Conservation (phyloP, 2,329 filamentous ascomycete genomes). For the Ascochyta lentis region DNA sequence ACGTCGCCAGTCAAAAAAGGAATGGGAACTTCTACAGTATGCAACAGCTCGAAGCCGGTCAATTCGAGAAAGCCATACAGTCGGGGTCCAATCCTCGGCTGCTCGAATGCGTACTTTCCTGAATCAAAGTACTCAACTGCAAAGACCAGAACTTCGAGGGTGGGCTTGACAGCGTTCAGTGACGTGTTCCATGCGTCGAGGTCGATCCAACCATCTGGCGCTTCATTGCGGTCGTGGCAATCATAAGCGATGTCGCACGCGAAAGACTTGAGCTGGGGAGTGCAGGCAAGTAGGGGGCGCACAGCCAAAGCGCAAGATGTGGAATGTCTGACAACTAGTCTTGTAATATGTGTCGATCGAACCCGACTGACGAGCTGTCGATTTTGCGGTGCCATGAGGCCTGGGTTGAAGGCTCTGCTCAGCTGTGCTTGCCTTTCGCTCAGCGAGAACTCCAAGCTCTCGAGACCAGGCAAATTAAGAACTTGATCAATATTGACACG, state of each 20-base stretch:
- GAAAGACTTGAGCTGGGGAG: slow-evolving; percentile 30
- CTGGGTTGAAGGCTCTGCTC: neutral
- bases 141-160: slow-evolving; percentile 28
- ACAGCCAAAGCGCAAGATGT: slow-evolving; percentile 13
- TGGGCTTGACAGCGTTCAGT: slow-evolving; percentile 16
- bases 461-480: slow-evolving; percentile 23
- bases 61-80: slow-evolving; percentile 33
- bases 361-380: slow-evolving; percentile 4
- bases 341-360: slow-evolving; percentile 27
- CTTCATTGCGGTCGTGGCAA: slow-evolving; percentile 6
- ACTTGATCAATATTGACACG: slow-evolving; percentile 19
- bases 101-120: slow-evolving; percentile 24
- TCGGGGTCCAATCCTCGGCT: slow-evolving; percentile 25
- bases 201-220: slow-evolving; percentile 19
- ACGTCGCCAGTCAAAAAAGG: slow-evolving; percentile 36
- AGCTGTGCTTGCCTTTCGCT: slow-evolving; percentile 7
- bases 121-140: slow-evolving; percentile 33
- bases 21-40: slow-evolving; percentile 34
- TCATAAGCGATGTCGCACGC: slow-evolving; percentile 35
- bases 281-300: slow-evolving; percentile 15
- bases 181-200: slow-evolving; percentile 26
- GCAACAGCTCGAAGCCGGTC: slow-evolving; percentile 25
- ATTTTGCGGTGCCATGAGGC: neutral
- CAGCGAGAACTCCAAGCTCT: slow-evolving; percentile 25
- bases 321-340: slow-evolving; percentile 28